These are phyloP conservation scores for Cercospora nicotianae DNA, from an alignment of 2,329 filamentous ascomycete genomes.

Conservation along the genomic window DNA sequence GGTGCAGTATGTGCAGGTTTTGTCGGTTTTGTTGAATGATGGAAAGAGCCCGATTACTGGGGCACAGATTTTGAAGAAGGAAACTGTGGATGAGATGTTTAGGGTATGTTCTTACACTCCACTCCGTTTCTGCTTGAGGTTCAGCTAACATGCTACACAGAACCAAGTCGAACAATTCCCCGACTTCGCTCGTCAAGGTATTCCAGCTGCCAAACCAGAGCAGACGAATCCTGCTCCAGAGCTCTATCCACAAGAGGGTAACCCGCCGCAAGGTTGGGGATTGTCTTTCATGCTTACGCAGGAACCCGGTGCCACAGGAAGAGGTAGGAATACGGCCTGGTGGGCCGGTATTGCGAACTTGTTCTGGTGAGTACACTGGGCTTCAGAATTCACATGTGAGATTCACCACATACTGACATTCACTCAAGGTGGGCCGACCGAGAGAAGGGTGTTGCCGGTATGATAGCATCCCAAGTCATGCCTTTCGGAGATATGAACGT, in stretches of 20 bases:
- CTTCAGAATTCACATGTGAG: neutral
- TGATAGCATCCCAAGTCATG: slow-evolving; percentile 41
- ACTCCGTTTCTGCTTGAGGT: too few species aligned
- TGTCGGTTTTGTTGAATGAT: slow-evolving; percentile 64
- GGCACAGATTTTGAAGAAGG: slow-evolving; percentile 54
- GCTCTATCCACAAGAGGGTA: slow-evolving; percentile 35
- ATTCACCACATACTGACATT: neutral
- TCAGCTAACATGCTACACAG: neutral
- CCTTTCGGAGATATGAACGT: slow-evolving; percentile 37
- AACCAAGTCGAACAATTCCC: slow-evolving; percentile 42
- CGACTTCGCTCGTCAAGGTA: slow-evolving; percentile 39
- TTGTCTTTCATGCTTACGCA: slow-evolving; percentile 45
- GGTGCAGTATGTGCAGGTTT: slow-evolving; percentile 62
- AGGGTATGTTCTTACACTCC: slow-evolving; percentile 18
- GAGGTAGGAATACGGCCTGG: slow-evolving; percentile 39
- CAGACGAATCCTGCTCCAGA: slow-evolving; percentile 46
- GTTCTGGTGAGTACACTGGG: slow-evolving; percentile 27
- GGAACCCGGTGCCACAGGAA: slow-evolving; percentile 39
- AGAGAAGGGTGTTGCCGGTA: slow-evolving; percentile 40
- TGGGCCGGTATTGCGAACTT: slow-evolving; percentile 40
- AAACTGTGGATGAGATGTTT: slow-evolving; percentile 64
- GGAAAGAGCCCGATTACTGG: slow-evolving; percentile 61
- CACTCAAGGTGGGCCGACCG: slow-evolving; percentile 31
- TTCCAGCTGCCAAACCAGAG: slow-evolving; percentile 39
- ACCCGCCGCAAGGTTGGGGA: slow-evolving; percentile 65